Conservation (phyloP, 2,329 filamentous ascomycete genomes). For the Lachnellula occidentalis region DNA sequence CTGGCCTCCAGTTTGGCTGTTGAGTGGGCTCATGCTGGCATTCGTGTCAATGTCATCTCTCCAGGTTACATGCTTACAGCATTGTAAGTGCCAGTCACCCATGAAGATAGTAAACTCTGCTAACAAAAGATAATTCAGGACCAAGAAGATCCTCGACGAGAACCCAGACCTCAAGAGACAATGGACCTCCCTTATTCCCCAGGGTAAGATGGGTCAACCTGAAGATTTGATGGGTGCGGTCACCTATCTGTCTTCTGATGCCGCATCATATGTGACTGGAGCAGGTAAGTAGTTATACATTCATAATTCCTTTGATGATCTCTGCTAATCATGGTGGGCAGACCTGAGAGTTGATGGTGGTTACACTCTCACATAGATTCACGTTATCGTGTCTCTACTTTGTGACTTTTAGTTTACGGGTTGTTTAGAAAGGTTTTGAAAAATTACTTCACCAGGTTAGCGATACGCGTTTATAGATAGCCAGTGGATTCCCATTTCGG, state of each 20-base stretch:
- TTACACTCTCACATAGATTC: conserved; percentile 69
- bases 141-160: conserved; percentile 88
- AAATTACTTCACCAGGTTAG: neutral
- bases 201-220: conserved; percentile 88
- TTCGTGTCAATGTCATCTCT: conserved; percentile 91
- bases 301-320: neutral
- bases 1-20: conserved; percentile 82
- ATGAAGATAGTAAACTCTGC: neutral
- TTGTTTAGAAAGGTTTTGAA: too few species aligned
- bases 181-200: conserved; percentile 88
- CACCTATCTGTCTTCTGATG: conserved; percentile 56
- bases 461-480: neutral
- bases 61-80: conserved; percentile 96
- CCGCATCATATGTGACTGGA: conserved; percentile 54
- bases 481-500: neutral
- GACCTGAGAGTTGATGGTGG: conserved; percentile 67
- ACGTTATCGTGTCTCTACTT: neutral
- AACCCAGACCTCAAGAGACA: conserved; percentile 84
- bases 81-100: conserved; percentile 53
- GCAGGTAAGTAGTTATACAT: neutral
- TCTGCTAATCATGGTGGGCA: conserved; percentile 4
- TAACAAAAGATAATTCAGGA: conserved; percentile 45
- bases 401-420: neutral
- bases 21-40: conserved; percentile 84
- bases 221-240: conserved; percentile 93